These are phyloP conservation scores for Trifolium pratense DNA, from an alignment of 306 rosid species.

Conservation along the genomic window DNA sequence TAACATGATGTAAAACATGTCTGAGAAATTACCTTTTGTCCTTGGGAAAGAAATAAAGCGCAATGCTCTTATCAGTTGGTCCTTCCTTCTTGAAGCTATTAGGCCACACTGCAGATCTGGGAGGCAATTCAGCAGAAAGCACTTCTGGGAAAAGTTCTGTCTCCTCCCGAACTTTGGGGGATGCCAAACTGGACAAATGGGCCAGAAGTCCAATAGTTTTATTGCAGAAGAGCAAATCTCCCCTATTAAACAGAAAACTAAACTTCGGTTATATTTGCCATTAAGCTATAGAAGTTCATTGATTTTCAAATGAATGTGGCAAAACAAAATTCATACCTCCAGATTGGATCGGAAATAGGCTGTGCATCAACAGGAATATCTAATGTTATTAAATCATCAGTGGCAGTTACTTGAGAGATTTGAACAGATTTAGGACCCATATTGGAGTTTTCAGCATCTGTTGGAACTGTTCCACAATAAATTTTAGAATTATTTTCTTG, in stretches of 20 bases:
- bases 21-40: slow-evolving; percentile 54
- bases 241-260: slow-evolving; percentile 60
- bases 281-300: slow-evolving; percentile 16
- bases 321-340: slow-evolving; percentile 60
- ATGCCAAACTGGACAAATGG: slow-evolving; percentile 73
- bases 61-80: slow-evolving; percentile 63
- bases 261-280: slow-evolving; percentile 30
- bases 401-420: slow-evolving; percentile 37
- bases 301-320: slow-evolving; percentile 25
- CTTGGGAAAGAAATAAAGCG: slow-evolving; percentile 75
- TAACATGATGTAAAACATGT: not conserved
- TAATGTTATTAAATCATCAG: slow-evolving; percentile 12
- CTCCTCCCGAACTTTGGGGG: slow-evolving; percentile 57
- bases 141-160: slow-evolving; percentile 52
- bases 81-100: slow-evolving; percentile 53
- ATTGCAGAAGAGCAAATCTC: slow-evolving; percentile 54
- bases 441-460: slow-evolving; percentile 41
- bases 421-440: slow-evolving; percentile 27
- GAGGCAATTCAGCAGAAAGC: slow-evolving; percentile 54
- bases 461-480: slow-evolving; percentile 25
- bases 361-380: slow-evolving; percentile 46
- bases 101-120: slow-evolving; percentile 69
- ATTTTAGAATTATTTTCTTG: slow-evolving; percentile 28
- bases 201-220: slow-evolving; percentile 55
- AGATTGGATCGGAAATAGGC: slow-evolving; percentile 67